These are phyloP conservation scores for Fusarium papillatum DNA, from an alignment of 2,329 filamentous ascomycete species.

Conservation along the genomic window DNA sequence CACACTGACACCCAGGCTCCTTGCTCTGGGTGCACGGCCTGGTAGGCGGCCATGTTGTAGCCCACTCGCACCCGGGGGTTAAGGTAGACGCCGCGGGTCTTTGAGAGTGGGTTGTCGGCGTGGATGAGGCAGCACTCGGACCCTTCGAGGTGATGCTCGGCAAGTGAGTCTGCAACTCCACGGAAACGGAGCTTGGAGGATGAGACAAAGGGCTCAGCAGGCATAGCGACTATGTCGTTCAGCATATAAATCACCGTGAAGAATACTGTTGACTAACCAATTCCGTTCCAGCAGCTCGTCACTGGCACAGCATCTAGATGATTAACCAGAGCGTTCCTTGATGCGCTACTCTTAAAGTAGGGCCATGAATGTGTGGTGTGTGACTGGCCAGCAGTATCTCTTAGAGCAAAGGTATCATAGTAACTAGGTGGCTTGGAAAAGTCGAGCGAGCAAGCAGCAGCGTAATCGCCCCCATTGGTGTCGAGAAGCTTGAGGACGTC, in stretches of 20 bases:
- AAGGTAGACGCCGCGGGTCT: constrained; percentile 70
- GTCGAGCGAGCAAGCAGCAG: constrained; percentile 73
- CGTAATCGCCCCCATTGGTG: constrained; percentile 71
- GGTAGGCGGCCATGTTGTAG: constrained; percentile 69
- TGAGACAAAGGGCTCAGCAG: constrained; percentile 67
- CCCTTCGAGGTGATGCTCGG: constrained; percentile 75
- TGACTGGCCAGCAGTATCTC: constrained; percentile 65
- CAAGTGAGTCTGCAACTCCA: constrained; percentile 73
- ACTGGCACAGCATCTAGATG: constrained; percentile 61
- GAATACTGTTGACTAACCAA: constrained; percentile 44
- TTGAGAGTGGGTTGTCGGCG: constrained; percentile 74
- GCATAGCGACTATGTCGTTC: constrained; percentile 58
- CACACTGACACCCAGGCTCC: constrained; percentile 61
- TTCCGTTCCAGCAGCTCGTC: constrained; percentile 61
- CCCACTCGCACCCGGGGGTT: constrained; percentile 79
- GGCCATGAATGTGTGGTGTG: constrained; percentile 70
- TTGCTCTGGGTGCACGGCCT: constrained; percentile 56
- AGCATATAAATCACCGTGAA: constrained; percentile 4
- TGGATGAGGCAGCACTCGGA: constrained; percentile 86
- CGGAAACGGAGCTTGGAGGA: constrained; percentile 68
- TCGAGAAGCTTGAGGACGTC: constrained; percentile 69
- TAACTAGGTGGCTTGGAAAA: constrained; percentile 66
- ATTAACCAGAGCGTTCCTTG: constrained; percentile 65
- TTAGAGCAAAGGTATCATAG: constrained; percentile 75
- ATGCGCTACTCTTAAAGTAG: constrained; percentile 65